Base-by-base conservation (phyloP, 495 filamentous ascomycete species). In the Talaromyces adpressus region DNA sequence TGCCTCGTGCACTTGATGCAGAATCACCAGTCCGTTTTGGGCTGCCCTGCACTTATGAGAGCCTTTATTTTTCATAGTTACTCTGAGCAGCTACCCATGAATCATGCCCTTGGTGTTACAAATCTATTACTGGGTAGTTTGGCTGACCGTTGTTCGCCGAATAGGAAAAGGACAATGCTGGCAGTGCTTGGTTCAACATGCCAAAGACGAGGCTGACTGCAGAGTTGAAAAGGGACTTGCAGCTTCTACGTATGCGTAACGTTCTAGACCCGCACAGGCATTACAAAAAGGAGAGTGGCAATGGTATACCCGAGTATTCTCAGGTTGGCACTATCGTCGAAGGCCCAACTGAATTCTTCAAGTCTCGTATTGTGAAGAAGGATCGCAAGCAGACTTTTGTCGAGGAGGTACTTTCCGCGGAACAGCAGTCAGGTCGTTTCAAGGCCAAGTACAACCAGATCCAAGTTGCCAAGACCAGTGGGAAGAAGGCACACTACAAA, bases 51-150 rank as follows among this genome's bases (percentile, higher is more conserved):
- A 82, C 68, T 72, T 79, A 76, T 90, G 91, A 92, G 85, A 92
- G 88, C 75, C 70, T 74, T 74, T 73, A 76, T 81, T 78, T 80
- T 84, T 92, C 91, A 97, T 97, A 98, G 94, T 98, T 98, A 98
- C 94, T 93, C 93, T 97, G 93, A 98, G 78, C 80, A 80, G 76
- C 47, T 54, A 34, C 12, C 34, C 61, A 16, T 30, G 39, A 58
- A 18, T 14, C 29, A 61, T 22, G 60, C 20, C 29, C 47, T 65
- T 65, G 64, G 9, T 36, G 18, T 29, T n/a, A 60, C 18, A 53
- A 57, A 36, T 25, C n/a, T 29, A 29, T 62, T 59, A 63, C 49
- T 7, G 65, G 34, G 25, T 41, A 65, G 41, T 27, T 59, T 4
- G 53, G 16, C 75, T 80, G 65, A 81, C 25, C 47, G 41, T 62